A percentile compares a stretch with the other conserved stretches of the same genome.
Evolutionary conservation across 2,329 filamentous ascomycete species (phyloP).

Genomic region (Raffaelea albimanens): DNA sequence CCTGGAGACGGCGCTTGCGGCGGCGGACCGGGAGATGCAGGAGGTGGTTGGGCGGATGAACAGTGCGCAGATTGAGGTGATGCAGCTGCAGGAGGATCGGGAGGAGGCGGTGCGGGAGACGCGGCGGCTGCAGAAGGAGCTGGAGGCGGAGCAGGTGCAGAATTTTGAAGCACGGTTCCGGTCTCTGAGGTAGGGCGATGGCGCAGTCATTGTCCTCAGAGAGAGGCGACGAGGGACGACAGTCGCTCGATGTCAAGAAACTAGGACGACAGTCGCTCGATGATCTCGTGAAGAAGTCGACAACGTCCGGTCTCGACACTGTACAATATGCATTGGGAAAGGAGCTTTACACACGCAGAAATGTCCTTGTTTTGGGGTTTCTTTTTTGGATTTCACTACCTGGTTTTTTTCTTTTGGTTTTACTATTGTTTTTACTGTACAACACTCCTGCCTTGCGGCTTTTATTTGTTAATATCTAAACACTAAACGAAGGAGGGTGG

Average conservation of each 20-base stretch:
- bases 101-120: conserved; percentile 68
- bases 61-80: conserved; percentile 71
- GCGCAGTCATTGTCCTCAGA: no score
- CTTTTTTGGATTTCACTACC: background rate
- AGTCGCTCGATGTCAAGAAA: no score
- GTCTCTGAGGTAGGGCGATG: conserved; percentile 15
- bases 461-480: conserved; percentile 1
- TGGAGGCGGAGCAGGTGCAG: conserved; percentile 55
- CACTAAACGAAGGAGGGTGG: background rate
- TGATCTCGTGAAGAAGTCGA: no score
- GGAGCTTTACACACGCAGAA: no score
- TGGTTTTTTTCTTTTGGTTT: no score
- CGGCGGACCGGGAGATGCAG: conserved; percentile 75
- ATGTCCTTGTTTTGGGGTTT: no score
- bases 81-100: conserved; percentile 64
- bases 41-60: conserved; percentile 78
- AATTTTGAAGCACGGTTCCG: conserved; percentile 33
- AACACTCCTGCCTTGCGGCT: background rate
- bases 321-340: no score
- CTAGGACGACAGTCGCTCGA: no score
- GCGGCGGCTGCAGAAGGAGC: conserved; percentile 55
- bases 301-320: no score
- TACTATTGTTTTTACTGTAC: background rate
- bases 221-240: conserved; percentile 1
- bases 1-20: conserved; percentile 69